Evolutionary conservation across 139 green algal genomes (phyloP), one percentile per base, ranked within the genome.

Genomic region (Chlorella ohadii): DNA sequence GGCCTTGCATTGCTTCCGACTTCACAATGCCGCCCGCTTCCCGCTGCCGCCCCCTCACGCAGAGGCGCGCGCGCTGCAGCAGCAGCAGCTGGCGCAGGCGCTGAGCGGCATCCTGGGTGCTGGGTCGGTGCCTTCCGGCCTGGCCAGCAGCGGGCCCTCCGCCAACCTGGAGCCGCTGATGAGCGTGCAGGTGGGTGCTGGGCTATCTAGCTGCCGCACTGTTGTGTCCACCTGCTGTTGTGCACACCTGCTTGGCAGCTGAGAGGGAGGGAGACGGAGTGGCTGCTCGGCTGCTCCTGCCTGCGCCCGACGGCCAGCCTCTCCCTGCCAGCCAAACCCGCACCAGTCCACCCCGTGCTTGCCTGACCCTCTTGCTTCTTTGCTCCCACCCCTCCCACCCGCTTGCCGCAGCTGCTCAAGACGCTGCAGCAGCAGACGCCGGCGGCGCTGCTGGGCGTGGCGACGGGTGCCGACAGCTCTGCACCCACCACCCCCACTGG

Each of bases 31-130:
- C n/a, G n/a, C n/a, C n/a, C n/a, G n/a, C n/a, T n/a, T n/a, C n/a
- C n/a, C n/a, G n/a, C n/a, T n/a, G n/a, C n/a, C n/a, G n/a, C n/a
- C n/a, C n/a, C n/a, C n/a, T n/a, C n/a, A n/a, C n/a, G 59, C 76
- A 82, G 76, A 82, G 12, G 76, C 76, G 1, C 76, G 76, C 2
- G 57, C 79, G 38, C 78, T 86, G 67, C 73, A 87, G 77, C 76
- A 87, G 76, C 73, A 83, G 83, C 76, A 83, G 83, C 66, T 63
- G 72, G 66, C 68, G 25, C 70, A 72, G 65, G 79, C 79, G 44
- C 79, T 77, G 44, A 72, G 65, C 33, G 66, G 79, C 79, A 77
- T 71, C 47, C 79, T 77, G 47, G 65, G 65, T 27, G 51, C 51
- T 59, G 55, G 36, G 61, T 57, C 79, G 27, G 79, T 55, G 23